Conservation (phyloP, 2,329 filamentous ascomycete genomes). For the Sarocladiaceae sp. region DNA sequence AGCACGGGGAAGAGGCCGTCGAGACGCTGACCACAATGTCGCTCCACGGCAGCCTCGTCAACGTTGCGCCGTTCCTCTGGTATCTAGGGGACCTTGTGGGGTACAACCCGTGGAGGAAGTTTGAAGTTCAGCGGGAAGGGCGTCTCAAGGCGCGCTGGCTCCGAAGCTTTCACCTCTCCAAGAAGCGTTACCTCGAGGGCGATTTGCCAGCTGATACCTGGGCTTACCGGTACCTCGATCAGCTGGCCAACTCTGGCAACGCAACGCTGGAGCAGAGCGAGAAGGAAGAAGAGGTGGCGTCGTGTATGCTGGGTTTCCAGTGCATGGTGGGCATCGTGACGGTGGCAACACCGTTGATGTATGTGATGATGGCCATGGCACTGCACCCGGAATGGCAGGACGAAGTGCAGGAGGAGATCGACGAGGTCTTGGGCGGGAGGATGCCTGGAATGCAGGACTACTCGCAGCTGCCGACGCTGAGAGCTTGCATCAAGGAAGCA, state of each 20-base stretch:
- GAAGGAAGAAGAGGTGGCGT: slow-evolving; percentile 39
- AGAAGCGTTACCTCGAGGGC: slow-evolving; percentile 31
- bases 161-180: slow-evolving; percentile 32
- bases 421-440: slow-evolving; percentile 46
- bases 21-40: slow-evolving; percentile 43
- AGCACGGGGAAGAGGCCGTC: slow-evolving; percentile 40
- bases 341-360: slow-evolving; percentile 1
- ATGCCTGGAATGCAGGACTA: slow-evolving; percentile 46
- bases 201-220: slow-evolving; percentile 39
- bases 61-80: slow-evolving; percentile 44
- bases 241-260: slow-evolving; percentile 34
- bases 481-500: slow-evolving; percentile 52
- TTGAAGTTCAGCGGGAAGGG: slow-evolving; percentile 36
- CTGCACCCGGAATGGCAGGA: slow-evolving; percentile 38
- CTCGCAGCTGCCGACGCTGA: slow-evolving; percentile 42
- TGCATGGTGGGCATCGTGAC: slow-evolving; percentile 44
- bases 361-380: slow-evolving; percentile 24
- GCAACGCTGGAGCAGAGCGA: slow-evolving; percentile 30
- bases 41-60: slow-evolving; percentile 44
- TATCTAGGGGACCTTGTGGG: slow-evolving; percentile 30
- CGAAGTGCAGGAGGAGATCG: slow-evolving; percentile 51
- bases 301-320: slow-evolving; percentile 46
- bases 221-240: slow-evolving; percentile 41
- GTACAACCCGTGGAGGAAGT: slow-evolving; percentile 42
- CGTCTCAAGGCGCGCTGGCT: slow-evolving; percentile 41